These are phyloP conservation scores for Trypanosoma boissoni DNA, from an alignment of 208 protist species.

Conservation along the genomic window DNA sequence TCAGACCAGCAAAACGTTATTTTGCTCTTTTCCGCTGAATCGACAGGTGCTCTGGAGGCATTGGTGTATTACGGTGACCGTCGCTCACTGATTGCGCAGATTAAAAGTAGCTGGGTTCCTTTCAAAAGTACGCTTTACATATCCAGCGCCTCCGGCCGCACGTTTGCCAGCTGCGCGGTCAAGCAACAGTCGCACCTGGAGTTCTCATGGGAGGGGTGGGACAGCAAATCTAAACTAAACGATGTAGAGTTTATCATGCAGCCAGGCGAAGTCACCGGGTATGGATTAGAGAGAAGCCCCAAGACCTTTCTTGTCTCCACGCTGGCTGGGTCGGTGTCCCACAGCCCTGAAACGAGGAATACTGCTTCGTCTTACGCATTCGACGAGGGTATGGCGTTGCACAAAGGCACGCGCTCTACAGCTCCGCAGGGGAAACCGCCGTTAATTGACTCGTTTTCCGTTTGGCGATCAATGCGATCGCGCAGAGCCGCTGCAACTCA, in stretches of 20 bases:
- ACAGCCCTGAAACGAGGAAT: not conserved
- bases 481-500: constrained; percentile 30
- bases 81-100: constrained; percentile 42
- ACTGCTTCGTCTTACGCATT: not conserved
- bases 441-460: not conserved
- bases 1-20: constrained; percentile 27
- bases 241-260: constrained; percentile 25
- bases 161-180: constrained; percentile 42
- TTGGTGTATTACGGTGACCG: constrained; percentile 67
- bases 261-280: not conserved
- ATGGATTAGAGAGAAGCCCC: not conserved
- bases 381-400: not conserved
- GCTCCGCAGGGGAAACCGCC: constrained; percentile 10
- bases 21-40: constrained; percentile 47
- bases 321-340: not conserved
- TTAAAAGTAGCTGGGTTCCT: constrained; percentile 72
- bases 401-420: not conserved
- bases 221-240: constrained; percentile 14
- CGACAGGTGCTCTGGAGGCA: constrained; percentile 37
- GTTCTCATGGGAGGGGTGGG: constrained; percentile 15
- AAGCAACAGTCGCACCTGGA: constrained; percentile 29
- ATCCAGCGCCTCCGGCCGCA: constrained; percentile 39
- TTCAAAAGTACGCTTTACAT: constrained; percentile 70
- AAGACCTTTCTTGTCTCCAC: not conserved
- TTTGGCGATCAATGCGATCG: constrained; percentile 42